Evolutionary conservation across 345 rosid genomes (phyloP).

Genomic region (Populus tremula): DNA sequence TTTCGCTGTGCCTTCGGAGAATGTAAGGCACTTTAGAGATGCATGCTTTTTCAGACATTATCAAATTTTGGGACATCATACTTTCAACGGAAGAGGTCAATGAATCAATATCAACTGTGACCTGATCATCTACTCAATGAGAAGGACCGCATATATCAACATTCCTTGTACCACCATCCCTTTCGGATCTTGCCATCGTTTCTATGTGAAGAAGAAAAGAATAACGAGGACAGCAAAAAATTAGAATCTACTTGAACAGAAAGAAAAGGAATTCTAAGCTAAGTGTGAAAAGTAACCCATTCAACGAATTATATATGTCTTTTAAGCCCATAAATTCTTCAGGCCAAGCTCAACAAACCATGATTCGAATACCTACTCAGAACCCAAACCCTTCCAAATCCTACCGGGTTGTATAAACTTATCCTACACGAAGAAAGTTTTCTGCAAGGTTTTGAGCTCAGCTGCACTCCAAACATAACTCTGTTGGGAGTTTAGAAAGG

Average conservation of each 20-base stretch:
- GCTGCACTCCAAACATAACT: no score
- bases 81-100: constrained; percentile 9
- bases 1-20: constrained; percentile 19
- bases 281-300: neutral
- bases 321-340: neutral
- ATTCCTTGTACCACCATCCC: no score
- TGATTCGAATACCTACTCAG: neutral
- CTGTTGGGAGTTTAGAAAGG: no score
- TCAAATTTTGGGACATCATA: constrained; percentile 2
- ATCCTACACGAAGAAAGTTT: no score
- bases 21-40: constrained; percentile 23
- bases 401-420: no score
- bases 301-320: neutral
- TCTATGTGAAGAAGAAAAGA: neutral
- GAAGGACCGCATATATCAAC: no score
- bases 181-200: neutral
- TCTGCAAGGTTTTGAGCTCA: no score
- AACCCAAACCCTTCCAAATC: neutral
- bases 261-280: neutral
- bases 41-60: constrained; percentile 15
- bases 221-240: neutral
- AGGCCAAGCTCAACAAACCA: neutral
- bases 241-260: no score
- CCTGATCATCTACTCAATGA: neutral
- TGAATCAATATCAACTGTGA: neutral